Conservation (phyloP, 2,329 filamentous ascomycete species). For the Tympanopsis confertula region DNA sequence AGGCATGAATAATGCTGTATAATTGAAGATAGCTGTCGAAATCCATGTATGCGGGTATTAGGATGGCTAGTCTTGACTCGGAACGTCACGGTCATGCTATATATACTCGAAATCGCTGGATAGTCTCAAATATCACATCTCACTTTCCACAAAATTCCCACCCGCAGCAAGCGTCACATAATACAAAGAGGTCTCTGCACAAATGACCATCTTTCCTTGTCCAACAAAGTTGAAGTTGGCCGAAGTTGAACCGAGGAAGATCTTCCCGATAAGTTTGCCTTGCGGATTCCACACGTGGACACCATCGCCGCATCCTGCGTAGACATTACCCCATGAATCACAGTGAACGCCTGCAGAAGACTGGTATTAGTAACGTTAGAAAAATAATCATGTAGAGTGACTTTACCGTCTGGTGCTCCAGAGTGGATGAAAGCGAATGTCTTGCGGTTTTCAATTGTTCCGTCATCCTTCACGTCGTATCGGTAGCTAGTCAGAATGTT, state of each 20-base stretch:
- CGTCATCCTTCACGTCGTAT: constrained; percentile 29
- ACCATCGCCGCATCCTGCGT: constrained; percentile 32
- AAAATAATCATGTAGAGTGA: too few relatives aligned
- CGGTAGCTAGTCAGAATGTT: constrained; percentile 27
- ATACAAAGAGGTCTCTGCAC: constrained; percentile 26
- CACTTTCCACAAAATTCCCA: too few relatives aligned
- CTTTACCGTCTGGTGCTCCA: constrained; percentile 44
- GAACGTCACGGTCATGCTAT: too few relatives aligned
- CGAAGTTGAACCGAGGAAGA: constrained; percentile 21
- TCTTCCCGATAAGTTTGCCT: constrained; percentile 28
- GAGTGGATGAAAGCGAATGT: constrained; percentile 43
- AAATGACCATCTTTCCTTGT: constrained; percentile 25
- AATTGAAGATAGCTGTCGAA: too few relatives aligned
- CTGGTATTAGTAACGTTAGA: not conserved
- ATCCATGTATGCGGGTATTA: not conserved
- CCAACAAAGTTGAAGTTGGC: constrained; percentile 38
- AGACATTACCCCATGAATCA: constrained; percentile 42
- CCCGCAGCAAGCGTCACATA: constrained; percentile 23
- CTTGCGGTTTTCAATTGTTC: constrained; percentile 32
- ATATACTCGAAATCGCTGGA: too few relatives aligned
- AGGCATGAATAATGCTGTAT: too few relatives aligned
- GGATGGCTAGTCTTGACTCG: not conserved
- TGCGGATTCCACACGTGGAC: constrained; percentile 34
- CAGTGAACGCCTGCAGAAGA: constrained; percentile 25
- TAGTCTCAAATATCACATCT: too few relatives aligned